Percentiles rank a stretch among this genome's conserved stretches.
These are phyloP conservation scores for Globisporangium uncinulatum DNA, from an alignment of 352 stramenopile genomes.

Conservation along the genomic window DNA sequence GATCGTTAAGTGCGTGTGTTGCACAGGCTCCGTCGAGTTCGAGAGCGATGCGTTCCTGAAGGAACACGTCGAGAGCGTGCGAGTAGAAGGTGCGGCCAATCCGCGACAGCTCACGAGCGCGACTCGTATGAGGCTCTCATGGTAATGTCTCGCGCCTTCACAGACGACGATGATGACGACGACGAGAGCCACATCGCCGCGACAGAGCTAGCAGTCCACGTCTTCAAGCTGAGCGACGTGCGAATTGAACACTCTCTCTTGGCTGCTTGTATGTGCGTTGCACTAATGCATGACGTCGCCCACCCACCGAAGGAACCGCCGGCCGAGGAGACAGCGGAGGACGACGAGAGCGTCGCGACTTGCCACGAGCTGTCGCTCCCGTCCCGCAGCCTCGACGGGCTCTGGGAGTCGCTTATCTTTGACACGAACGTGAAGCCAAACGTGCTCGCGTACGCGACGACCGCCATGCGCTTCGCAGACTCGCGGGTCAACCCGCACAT, in stretches of 20 bases:
- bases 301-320: conserved; percentile 48
- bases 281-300: conserved; percentile 1
- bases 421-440: conserved; percentile 68
- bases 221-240: conserved; percentile 73
- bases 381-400: conserved; percentile 48
- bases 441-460: conserved; percentile 87
- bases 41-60: conserved; percentile 16
- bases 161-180: conserved; percentile 13
- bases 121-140: background rate
- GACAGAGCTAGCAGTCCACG: conserved; percentile 45
- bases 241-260: background rate
- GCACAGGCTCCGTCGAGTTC: conserved; percentile 27
- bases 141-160: background rate
- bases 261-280: background rate
- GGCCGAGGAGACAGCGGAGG: conserved; percentile 68
- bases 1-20: background rate
- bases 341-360: conserved; percentile 76
- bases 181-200: background rate
- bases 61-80: conserved; percentile 31
- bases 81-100: conserved; percentile 23
- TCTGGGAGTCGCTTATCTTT: conserved; percentile 88
- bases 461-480: conserved; percentile 88
- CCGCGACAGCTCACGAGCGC: too few species aligned
- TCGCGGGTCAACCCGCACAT: conserved; percentile 82
- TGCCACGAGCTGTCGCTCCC: conserved; percentile 77